These are phyloP conservation scores for Candida palmyrensis DNA, from an alignment of 805 yeast species.

Conservation along the genomic window DNA sequence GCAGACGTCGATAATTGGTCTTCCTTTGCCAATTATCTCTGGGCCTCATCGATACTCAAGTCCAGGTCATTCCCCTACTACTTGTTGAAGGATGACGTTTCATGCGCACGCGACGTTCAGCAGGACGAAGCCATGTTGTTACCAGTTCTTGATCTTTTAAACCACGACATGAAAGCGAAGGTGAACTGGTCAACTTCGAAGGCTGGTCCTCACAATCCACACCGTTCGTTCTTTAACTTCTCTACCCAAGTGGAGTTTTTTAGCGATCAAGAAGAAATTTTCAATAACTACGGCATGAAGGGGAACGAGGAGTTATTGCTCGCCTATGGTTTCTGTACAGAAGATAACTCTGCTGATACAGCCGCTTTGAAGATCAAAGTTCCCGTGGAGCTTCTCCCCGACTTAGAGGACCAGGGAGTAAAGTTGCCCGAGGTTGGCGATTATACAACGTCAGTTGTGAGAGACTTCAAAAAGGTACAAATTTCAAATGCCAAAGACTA, in stretches of 20 bases:
- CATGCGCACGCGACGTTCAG: too few species aligned
- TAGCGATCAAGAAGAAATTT: constrained; percentile 47
- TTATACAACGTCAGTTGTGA: constrained; percentile 34
- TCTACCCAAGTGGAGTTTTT: constrained; percentile 24
- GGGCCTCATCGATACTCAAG: constrained; percentile 68
- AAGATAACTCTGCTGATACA: constrained; percentile 52
- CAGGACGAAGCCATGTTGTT: constrained; percentile 59
- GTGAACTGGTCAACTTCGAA: constrained; percentile 55
- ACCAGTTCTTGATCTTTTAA: constrained; percentile 76
- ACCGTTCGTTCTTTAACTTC: constrained; percentile 36
- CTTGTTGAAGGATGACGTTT: constrained; percentile 28
- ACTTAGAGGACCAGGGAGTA: constrained; percentile 32
- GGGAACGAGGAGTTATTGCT: constrained; percentile 78
- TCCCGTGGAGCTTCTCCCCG: constrained; percentile 25
- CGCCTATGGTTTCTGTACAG: constrained; percentile 75
- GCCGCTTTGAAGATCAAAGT: constrained; percentile 59
- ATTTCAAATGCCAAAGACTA: constrained; percentile 6
- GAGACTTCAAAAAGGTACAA: background rate
- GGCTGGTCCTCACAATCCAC: constrained; percentile 6
- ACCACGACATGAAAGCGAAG: constrained; percentile 57
- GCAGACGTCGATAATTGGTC: constrained; percentile 45
- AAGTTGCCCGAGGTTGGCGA: constrained; percentile 29
- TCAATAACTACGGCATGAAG: constrained; percentile 83
- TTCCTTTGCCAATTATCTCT: constrained; percentile 60
- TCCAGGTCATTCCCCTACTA: constrained; percentile 81